Conservation (phyloP, 805 yeast species). For the Candida boidinii region DNA sequence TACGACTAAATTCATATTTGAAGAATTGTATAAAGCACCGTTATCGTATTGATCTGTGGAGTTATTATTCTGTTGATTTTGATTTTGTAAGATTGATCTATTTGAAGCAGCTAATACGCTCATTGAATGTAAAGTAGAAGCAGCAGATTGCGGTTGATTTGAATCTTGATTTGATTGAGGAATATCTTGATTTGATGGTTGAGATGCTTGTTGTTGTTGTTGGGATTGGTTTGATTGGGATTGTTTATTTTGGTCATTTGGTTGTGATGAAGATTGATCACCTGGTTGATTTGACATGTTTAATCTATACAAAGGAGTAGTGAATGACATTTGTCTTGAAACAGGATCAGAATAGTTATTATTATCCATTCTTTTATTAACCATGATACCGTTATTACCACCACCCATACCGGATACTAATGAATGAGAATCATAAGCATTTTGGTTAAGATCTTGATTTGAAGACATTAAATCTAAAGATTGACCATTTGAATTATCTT, state of each 20-base stretch:
- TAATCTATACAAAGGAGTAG: constrained; percentile 15
- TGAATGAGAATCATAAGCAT: not conserved
- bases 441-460: too few species aligned
- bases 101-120: too few species aligned
- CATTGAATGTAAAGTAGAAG: too few species aligned
- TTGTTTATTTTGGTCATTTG: constrained; percentile 4
- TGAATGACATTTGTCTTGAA: constrained; percentile 13
- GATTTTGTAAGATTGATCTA: too few species aligned
- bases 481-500: not conserved
- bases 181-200: too few species aligned
- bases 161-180: too few species aligned
- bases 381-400: not conserved
- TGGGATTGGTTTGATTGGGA: constrained; percentile 6
- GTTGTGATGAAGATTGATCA: constrained; percentile 6
- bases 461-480: not conserved
- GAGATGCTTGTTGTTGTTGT: constrained; percentile 6
- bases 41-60: too few species aligned
- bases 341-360: constrained; percentile 13
- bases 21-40: too few species aligned
- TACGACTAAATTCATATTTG: constrained; percentile 9
- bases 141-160: too few species aligned
- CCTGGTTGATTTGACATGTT: constrained; percentile 4
- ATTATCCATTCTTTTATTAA: not conserved
- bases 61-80: too few species aligned
- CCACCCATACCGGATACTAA: not conserved